Evolutionary conservation across 257 asterid genomes (phyloP).

Genomic region (Capsicum pubescens): DNA sequence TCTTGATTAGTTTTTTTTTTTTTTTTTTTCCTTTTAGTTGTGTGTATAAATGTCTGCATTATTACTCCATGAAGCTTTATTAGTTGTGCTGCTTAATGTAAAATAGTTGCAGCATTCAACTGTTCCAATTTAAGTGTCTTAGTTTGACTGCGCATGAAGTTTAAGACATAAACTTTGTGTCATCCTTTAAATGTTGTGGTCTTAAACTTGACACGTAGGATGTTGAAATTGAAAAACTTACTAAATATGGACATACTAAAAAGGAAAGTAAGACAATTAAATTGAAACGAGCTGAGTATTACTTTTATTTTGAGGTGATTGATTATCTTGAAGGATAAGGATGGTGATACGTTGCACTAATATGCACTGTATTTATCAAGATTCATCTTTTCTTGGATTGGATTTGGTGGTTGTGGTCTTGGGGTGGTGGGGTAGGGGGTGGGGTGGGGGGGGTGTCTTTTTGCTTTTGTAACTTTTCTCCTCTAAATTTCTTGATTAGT

Average conservation of each 20-base stretch:
- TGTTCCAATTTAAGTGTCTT: too few species aligned
- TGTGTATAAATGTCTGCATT: neutral
- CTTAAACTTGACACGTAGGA: too few species aligned
- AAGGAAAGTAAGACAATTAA: too few species aligned
- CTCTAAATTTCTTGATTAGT: neutral
- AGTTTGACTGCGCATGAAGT: too few species aligned
- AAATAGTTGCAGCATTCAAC: neutral
- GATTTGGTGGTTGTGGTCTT: neutral
- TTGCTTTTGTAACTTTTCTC: neutral
- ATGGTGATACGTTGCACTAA: neutral
- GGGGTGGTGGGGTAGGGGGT: neutral
- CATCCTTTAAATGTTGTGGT: too few species aligned
- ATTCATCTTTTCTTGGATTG: neutral
- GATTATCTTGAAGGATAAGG: neutral
- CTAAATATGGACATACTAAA: too few species aligned
- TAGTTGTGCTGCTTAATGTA: neutral
- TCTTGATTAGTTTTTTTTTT: neutral
- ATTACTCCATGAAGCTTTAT: neutral
- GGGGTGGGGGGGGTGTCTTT: too few species aligned
- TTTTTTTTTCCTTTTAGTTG: neutral
- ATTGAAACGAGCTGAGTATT: too few species aligned
- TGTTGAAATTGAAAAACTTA: too few species aligned
- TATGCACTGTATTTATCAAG: slow-evolving; percentile 3
- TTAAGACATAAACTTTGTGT: too few species aligned
- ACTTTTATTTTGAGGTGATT: too few species aligned